These are phyloP conservation scores for Rubus parviflorus DNA, from an alignment of 306 rosid genomes.

Conservation along the genomic window DNA sequence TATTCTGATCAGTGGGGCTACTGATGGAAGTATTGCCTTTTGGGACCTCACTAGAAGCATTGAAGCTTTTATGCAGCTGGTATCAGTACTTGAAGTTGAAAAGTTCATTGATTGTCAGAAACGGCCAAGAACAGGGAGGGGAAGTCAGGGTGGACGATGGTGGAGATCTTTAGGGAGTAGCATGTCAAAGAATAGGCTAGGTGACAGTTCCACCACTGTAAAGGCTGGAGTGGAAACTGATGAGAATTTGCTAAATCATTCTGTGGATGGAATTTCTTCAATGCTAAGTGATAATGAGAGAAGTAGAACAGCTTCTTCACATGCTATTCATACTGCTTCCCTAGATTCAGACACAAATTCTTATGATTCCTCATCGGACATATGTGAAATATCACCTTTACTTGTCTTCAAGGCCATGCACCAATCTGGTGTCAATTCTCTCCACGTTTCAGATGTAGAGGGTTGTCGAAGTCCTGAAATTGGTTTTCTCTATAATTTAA, in stretches of 20 bases:
- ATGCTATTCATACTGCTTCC: slow-evolving; percentile 34
- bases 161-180: slow-evolving; percentile 70
- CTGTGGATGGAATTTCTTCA: slow-evolving; percentile 32
- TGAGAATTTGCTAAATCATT: slow-evolving; percentile 24
- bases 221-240: slow-evolving; percentile 32
- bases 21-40: slow-evolving; percentile 90
- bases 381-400: slow-evolving; percentile 65
- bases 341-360: slow-evolving; percentile 33
- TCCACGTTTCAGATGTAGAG: slow-evolving; percentile 69
- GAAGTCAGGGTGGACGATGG: slow-evolving; percentile 96
- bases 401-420: slow-evolving; percentile 56
- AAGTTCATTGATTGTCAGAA: slow-evolving; percentile 68
- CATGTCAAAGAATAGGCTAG: slow-evolving; percentile 43
- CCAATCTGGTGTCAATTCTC: slow-evolving; percentile 95
- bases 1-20: slow-evolving; percentile 82
- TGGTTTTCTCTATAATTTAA: slow-evolving; percentile 46
- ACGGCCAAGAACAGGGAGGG: slow-evolving; percentile 93
- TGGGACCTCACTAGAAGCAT: slow-evolving; percentile 78
- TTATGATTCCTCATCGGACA: slow-evolving; percentile 43
- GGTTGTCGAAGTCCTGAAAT: slow-evolving; percentile 34
- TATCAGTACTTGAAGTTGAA: slow-evolving; percentile 55
- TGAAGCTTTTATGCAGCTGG: slow-evolving; percentile 64
- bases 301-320: slow-evolving; percentile 32
- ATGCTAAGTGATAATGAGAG: slow-evolving; percentile 37
- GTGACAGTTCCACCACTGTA: slow-evolving; percentile 16